Percentiles rank a stretch among this genome's conserved stretches.
Conservation (phyloP, 2,329 filamentous ascomycete species). For the Ophiostoma ulmi region DNA sequence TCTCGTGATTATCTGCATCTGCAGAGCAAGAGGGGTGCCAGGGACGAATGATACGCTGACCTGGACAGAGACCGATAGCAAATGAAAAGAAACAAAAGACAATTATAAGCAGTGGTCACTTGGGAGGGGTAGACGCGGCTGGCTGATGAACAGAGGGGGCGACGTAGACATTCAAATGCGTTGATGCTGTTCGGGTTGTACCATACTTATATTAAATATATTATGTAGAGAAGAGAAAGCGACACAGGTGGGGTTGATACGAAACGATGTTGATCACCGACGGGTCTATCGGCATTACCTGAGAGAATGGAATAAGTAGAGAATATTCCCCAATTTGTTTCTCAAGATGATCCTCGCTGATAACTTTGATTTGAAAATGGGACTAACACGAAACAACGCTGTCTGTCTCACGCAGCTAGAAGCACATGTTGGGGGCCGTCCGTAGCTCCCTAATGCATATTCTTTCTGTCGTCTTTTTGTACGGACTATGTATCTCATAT, state of each 20-base stretch:
- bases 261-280: not conserved
- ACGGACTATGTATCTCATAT: too few relatives aligned
- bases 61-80: not conserved
- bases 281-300: not conserved
- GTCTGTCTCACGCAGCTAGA: not conserved
- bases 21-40: conserved; percentile 15
- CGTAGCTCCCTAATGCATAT: not conserved
- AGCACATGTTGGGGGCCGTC: not conserved
- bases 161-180: not conserved
- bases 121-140: not conserved
- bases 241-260: conserved; percentile 2
- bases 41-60: not conserved
- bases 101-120: not conserved
- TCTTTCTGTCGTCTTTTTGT: not conserved
- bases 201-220: not conserved
- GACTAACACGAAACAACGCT: conserved; percentile 6
- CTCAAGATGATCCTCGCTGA: too few relatives aligned
- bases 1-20: conserved; percentile 22
- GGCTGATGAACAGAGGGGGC: not conserved
- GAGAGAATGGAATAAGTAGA: not conserved
- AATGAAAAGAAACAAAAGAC: not conserved
- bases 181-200: not conserved
- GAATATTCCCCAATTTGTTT: not conserved
- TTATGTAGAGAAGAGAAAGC: not conserved
- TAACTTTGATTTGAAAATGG: not conserved